These are phyloP conservation scores for Celoporthe dispersa DNA, from an alignment of 2,329 filamentous ascomycete genomes.

Conservation along the genomic window DNA sequence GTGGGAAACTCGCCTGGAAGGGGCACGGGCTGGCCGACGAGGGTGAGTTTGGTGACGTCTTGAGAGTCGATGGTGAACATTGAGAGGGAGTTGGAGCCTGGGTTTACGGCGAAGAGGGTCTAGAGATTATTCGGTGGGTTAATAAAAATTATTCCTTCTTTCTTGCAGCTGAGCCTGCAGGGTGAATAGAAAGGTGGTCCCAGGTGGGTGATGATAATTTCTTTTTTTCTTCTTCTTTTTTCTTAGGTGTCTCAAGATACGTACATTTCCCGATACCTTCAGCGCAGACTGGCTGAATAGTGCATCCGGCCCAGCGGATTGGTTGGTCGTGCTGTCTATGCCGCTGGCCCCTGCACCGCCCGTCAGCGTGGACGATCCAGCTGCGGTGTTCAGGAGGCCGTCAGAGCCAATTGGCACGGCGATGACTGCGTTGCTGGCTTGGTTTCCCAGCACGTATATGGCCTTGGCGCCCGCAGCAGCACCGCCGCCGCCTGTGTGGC, in stretches of 20 bases:
- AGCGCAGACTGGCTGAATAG: constrained; percentile 56
- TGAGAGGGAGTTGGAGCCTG: constrained; percentile 56
- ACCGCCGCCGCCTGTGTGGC: background rate
- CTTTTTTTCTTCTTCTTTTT: accelerated
- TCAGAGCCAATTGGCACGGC: constrained; percentile 52
- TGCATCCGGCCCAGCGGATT: constrained; percentile 52
- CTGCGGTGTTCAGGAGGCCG: constrained; percentile 47
- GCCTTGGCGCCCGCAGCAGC: constrained; percentile 24
- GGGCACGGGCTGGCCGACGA: constrained; percentile 47
- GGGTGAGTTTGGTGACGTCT: constrained; percentile 49
- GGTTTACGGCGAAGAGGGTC: constrained; percentile 60
- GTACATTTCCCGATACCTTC: constrained; percentile 53
- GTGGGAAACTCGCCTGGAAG: constrained; percentile 58
- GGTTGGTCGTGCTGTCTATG: constrained; percentile 43
- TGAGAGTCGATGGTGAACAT: constrained; percentile 50
- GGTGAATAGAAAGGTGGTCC: too few relatives aligned
- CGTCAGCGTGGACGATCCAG: constrained; percentile 48
- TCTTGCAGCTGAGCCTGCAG: too few relatives aligned
- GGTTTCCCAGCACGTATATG: constrained; percentile 63
- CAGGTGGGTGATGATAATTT: too few relatives aligned
- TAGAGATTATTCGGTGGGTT: constrained; percentile 32
- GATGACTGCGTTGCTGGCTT: constrained; percentile 52
- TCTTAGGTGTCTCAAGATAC: too few relatives aligned
- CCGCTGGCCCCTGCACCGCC: constrained; percentile 51
- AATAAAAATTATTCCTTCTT: too few relatives aligned